Evolutionary conservation across 1,284 basidiomycete genomes (phyloP).

Genomic region (Trichosporon ovoides): DNA sequence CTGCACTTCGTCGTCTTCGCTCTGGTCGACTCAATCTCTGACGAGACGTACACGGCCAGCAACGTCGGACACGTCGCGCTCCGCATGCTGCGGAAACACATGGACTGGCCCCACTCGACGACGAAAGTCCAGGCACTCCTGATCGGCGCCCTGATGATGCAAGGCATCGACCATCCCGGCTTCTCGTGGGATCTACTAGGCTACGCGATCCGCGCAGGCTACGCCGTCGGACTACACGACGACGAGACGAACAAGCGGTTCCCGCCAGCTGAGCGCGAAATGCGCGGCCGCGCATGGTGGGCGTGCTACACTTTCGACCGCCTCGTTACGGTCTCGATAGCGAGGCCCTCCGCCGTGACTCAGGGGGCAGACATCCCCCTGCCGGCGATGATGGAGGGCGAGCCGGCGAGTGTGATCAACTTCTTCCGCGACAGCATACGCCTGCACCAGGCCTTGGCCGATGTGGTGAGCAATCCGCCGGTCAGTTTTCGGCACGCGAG

Average conservation of each 20-base stretch:
- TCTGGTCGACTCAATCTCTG: constrained; percentile 12
- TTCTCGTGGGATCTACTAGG: constrained; percentile 21
- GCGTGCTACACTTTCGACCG: constrained; percentile 21
- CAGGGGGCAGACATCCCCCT: constrained; percentile 7
- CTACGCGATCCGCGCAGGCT: constrained; percentile 18
- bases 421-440: constrained; percentile 19
- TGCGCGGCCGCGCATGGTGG: constrained; percentile 22
- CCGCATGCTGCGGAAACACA: constrained; percentile 17
- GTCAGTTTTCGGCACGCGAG: background rate
- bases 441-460: constrained; percentile 16
- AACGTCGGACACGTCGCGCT: constrained; percentile 12
- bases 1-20: constrained; percentile 21
- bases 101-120: constrained; percentile 20
- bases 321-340: constrained; percentile 18
- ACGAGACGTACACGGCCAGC: background rate
- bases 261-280: constrained; percentile 11
- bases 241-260: background rate
- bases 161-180: constrained; percentile 20
- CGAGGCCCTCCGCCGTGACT: constrained; percentile 16
- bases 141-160: constrained; percentile 19
- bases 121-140: constrained; percentile 22
- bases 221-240: constrained; percentile 24
- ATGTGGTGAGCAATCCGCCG: constrained; percentile 17
- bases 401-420: background rate
- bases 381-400: constrained; percentile 8